Conservation (phyloP, 2,329 filamentous ascomycete genomes). For the Bipolaris victoriae region DNA sequence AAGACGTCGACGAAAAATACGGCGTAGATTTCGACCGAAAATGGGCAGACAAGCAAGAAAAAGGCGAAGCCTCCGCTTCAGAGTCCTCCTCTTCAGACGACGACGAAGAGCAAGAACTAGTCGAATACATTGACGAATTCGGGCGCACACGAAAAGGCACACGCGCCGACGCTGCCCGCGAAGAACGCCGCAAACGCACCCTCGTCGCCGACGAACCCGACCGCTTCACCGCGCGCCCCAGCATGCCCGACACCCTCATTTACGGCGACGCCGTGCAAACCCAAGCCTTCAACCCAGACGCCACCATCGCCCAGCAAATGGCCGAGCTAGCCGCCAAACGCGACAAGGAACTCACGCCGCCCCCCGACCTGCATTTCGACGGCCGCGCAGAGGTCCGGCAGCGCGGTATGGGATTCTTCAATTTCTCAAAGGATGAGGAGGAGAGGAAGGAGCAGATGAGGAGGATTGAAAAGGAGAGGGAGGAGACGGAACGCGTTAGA, state of each 20-base stretch:
- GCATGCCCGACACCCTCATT: conserved; percentile 73
- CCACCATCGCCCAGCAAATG: conserved; percentile 70
- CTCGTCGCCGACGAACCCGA: conserved; percentile 68
- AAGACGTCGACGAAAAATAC: conserved; percentile 67
- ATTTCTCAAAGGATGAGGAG: conserved; percentile 79
- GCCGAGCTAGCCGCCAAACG: conserved; percentile 76
- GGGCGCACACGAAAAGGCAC: conserved; percentile 80
- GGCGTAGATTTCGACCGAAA: conserved; percentile 95
- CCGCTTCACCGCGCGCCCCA: conserved; percentile 70
- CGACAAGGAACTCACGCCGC: conserved; percentile 80
- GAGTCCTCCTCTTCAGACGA: conserved; percentile 48
- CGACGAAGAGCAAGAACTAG: conserved; percentile 62
- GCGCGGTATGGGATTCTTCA: conserved; percentile 90
- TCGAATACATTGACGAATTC: conserved; percentile 92
- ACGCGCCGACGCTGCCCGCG: conserved; percentile 68
- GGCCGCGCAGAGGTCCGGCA: conserved; percentile 81
- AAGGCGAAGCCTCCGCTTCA: conserved; percentile 46
- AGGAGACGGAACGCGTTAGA: conserved; percentile 70
- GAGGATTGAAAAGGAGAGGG: conserved; percentile 69
- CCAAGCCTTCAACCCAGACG: conserved; percentile 80
- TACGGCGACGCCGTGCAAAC: conserved; percentile 85
- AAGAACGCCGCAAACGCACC: conserved; percentile 63
- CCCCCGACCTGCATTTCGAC: conserved; percentile 83
- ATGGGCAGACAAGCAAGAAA: conserved; percentile 75
- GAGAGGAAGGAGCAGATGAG: conserved; percentile 75